Evolutionary conservation across 257 asterid species (phyloP).

Genomic region (Schizonepeta tenuifolia): DNA sequence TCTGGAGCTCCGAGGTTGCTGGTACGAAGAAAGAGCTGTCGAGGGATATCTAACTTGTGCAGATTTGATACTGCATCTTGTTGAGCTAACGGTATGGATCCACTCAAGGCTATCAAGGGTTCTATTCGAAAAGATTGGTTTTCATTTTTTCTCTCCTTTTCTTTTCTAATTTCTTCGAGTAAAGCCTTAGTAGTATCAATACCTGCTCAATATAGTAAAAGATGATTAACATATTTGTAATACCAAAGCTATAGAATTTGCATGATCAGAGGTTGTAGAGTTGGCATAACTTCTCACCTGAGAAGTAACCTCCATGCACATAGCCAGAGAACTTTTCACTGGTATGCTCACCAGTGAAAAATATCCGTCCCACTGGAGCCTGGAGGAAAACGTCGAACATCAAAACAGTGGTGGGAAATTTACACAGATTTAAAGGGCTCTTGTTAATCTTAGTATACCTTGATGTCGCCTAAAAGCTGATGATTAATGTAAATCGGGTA

Average conservation of each 20-base stretch:
- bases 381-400: constrained; percentile 36
- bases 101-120: constrained; percentile 63
- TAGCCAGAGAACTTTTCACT: constrained; percentile 84
- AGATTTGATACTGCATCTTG: constrained; percentile 61
- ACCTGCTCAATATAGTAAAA: constrained; percentile 49
- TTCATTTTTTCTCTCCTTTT: constrained; percentile 54
- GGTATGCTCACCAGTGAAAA: constrained; percentile 94
- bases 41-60: constrained; percentile 62
- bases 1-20: constrained; percentile 56
- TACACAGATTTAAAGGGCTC: background rate
- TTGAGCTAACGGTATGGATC: constrained; percentile 55
- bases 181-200: constrained; percentile 71
- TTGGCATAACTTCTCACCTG: constrained; percentile 51
- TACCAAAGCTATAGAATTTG: background rate
- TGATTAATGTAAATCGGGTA: constrained; percentile 70
- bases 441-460: constrained; percentile 44
- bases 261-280: background rate
- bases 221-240: background rate
- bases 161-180: constrained; percentile 63
- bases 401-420: background rate
- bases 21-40: constrained; percentile 55
- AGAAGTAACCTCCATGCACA: constrained; percentile 92
- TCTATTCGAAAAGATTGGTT: constrained; percentile 54
- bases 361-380: constrained; percentile 88
- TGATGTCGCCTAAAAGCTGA: constrained; percentile 63